Evolutionary conservation across 176 grass and related monocot species (phyloP).

Genomic region (Aechmea fasciata): DNA sequence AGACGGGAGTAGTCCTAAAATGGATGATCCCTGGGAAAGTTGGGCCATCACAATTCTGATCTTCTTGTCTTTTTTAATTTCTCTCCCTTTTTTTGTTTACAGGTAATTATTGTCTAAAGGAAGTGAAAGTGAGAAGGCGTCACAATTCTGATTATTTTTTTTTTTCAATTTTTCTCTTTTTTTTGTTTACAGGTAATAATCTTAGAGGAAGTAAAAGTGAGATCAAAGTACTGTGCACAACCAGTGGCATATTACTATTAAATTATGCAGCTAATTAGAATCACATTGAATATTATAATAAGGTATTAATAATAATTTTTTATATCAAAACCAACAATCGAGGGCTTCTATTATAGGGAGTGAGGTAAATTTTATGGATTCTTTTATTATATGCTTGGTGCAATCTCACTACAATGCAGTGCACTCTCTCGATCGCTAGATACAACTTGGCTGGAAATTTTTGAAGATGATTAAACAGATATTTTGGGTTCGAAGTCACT

Average conservation of each 20-base stretch:
- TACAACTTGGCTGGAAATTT: not conserved
- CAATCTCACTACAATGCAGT: not conserved
- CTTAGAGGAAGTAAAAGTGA: conserved; percentile 8
- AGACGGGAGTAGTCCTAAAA: too few relatives aligned
- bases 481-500: too few relatives aligned
- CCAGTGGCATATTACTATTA: conserved; percentile 8
- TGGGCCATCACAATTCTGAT: too few relatives aligned
- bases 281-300: not conserved
- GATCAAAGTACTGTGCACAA: not conserved
- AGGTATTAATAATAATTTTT: not conserved
- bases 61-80: too few relatives aligned
- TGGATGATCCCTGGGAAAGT: too few relatives aligned
- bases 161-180: too few relatives aligned
- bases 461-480: not conserved
- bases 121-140: too few relatives aligned
- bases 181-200: not conserved
- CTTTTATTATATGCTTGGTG: too few relatives aligned
- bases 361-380: too few relatives aligned
- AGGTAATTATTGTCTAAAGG: too few relatives aligned
- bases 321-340: not conserved
- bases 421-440: not conserved
- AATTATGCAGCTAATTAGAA: not conserved
- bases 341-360: not conserved
- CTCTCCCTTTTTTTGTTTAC: too few relatives aligned
- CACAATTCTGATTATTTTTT: too few relatives aligned